These are phyloP conservation scores for Aspergillus carbonarius DNA, from an alignment of 2,329 filamentous ascomycete genomes.

Conservation along the genomic window DNA sequence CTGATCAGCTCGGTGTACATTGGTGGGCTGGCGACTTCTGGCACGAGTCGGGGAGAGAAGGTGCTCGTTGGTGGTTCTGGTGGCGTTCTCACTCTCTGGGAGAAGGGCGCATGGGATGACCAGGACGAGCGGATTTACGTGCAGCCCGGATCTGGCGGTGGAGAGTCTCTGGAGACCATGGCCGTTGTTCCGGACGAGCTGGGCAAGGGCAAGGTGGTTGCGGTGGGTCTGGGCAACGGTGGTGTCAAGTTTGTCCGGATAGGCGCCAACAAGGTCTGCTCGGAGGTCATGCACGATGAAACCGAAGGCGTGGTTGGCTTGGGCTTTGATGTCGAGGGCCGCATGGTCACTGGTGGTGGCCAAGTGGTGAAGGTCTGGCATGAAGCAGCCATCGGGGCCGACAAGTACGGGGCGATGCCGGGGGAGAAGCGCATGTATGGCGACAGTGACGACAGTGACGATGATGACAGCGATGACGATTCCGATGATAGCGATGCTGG, in stretches of 20 bases:
- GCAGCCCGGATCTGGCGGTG: conserved; percentile 60
- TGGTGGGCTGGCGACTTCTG: conserved; percentile 67
- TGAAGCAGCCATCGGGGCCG: conserved; percentile 60
- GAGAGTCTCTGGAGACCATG: conserved; percentile 79
- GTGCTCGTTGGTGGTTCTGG: conserved; percentile 74
- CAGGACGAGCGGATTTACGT: conserved; percentile 86
- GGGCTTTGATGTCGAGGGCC: conserved; percentile 78
- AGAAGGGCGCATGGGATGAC: conserved; percentile 91
- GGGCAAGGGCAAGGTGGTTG: conserved; percentile 64
- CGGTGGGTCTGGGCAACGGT: conserved; percentile 80
- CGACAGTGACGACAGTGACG: conserved; percentile 33
- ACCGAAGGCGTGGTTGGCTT: conserved; percentile 80
- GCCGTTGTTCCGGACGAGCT: conserved; percentile 69
- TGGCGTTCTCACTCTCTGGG: conserved; percentile 89
- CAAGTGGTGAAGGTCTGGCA: conserved; percentile 86
- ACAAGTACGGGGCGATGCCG: conserved; percentile 43
- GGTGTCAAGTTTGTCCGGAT: conserved; percentile 74
- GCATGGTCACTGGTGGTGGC: conserved; percentile 88
- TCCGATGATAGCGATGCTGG: conserved; percentile 33
- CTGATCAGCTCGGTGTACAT: conserved; percentile 79
- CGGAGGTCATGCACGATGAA: conserved; percentile 73
- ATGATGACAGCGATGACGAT: conserved; percentile 51
- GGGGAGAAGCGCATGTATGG: conserved; percentile 41
- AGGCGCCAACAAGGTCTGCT: conserved; percentile 68
- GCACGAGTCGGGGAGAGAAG: conserved; percentile 69